phyloP scores from a whole-genome alignment of 2,329 filamentous ascomycete species.

The Penicillium janthinellum region DNA sequence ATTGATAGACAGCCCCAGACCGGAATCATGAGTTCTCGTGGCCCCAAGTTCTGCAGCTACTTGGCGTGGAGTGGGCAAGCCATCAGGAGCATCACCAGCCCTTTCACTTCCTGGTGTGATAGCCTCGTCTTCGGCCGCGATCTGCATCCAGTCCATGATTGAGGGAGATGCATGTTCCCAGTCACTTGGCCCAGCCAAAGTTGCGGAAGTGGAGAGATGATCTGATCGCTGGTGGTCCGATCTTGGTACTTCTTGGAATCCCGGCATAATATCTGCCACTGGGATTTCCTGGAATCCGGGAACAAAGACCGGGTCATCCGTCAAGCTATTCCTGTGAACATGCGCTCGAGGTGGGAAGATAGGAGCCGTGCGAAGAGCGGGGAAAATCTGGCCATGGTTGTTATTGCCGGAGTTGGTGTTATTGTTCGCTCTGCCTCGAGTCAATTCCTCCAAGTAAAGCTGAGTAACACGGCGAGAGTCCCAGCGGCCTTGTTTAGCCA shows the following conservation, averaged over 20 bases:
- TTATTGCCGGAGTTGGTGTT: background rate
- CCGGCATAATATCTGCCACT: slow-evolving; percentile 32
- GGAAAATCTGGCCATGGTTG: slow-evolving; percentile 23
- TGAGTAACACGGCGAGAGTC: slow-evolving; percentile 58
- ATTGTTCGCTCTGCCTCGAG: slow-evolving; percentile 30
- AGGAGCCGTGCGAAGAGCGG: slow-evolving; percentile 25
- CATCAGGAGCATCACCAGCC: slow-evolving; percentile 18
- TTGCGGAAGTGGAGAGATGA: slow-evolving; percentile 41
- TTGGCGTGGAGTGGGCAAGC: slow-evolving; percentile 31
- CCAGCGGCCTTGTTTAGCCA: slow-evolving; percentile 58
- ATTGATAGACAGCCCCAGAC: slow-evolving; percentile 50
- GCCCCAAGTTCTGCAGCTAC: slow-evolving; percentile 18
- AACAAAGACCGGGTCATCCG: slow-evolving; percentile 41
- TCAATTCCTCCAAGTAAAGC: slow-evolving; percentile 56
- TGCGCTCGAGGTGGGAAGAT: slow-evolving; percentile 24
- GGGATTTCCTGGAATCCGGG: slow-evolving; percentile 35
- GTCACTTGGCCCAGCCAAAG: slow-evolving; percentile 48
- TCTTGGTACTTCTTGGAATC: slow-evolving; percentile 31
- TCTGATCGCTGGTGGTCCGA: slow-evolving; percentile 23
- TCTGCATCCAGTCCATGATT: slow-evolving; percentile 52
- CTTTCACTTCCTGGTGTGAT: slow-evolving; percentile 40
- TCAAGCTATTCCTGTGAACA: slow-evolving; percentile 30
- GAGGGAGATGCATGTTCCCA: slow-evolving; percentile 54
- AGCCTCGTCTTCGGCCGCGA: slow-evolving; percentile 44
- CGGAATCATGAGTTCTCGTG: slow-evolving; percentile 33